phyloP scores from a whole-genome alignment of 2,329 filamentous ascomycete species.

The Lasiodiplodia gonubiensis region DNA sequence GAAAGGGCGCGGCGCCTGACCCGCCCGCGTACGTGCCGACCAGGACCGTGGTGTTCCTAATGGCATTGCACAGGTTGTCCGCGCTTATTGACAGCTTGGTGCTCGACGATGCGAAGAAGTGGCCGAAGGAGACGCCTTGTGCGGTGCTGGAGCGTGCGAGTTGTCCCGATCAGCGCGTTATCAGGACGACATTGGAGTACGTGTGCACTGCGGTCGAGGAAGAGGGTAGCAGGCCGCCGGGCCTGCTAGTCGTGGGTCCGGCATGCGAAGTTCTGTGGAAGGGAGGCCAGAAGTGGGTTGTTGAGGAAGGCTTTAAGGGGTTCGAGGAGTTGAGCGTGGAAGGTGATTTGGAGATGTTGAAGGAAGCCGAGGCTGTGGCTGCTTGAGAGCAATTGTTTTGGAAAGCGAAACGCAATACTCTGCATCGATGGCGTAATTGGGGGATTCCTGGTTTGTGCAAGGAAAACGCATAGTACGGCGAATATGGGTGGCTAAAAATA shows the following conservation, averaged over 20 bases:
- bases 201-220: conserved; percentile 84
- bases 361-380: conserved; percentile 15
- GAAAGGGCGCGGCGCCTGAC: conserved; percentile 82
- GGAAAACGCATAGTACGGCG: conserved; percentile 18
- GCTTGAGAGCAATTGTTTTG: background rate
- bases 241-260: conserved; percentile 81
- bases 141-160: conserved; percentile 93
- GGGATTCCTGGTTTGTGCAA: background rate
- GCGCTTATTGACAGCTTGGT: conserved; percentile 73
- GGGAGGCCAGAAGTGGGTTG: conserved; percentile 72
- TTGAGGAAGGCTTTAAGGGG: conserved; percentile 85
- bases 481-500: background rate
- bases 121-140: conserved; percentile 81
- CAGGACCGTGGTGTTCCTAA: conserved; percentile 89
- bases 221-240: conserved; percentile 87
- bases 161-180: conserved; percentile 91
- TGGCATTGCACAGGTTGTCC: conserved; percentile 86
- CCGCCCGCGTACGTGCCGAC: conserved; percentile 78
- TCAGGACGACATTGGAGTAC: conserved; percentile 80
- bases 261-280: conserved; percentile 80
- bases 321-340: conserved; percentile 61
- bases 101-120: conserved; percentile 50
- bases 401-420: conserved; percentile 4
- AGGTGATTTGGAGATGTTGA: conserved; percentile 33
- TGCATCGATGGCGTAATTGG: conserved; percentile 22